These are phyloP conservation scores for Naganishia onofrii DNA, from an alignment of 768 basidiomycete species.

Conservation along the genomic window DNA sequence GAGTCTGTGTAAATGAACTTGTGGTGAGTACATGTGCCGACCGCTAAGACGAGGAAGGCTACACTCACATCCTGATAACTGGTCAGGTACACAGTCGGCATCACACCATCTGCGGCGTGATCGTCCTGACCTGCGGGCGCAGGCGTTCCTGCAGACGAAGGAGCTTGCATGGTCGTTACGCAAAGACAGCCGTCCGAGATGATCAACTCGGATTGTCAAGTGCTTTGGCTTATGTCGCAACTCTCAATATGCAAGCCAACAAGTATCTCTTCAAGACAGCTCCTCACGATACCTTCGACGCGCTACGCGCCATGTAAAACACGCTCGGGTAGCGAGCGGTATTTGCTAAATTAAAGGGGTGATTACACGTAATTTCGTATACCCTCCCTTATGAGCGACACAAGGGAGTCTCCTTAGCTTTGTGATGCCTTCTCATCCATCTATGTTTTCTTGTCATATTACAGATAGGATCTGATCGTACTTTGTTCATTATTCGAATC, in stretches of 20 bases:
- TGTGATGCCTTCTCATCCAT: background rate
- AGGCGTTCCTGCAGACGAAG: background rate
- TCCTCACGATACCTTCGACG: too few relatives aligned
- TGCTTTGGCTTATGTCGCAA: too few relatives aligned
- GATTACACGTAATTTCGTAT: too few relatives aligned
- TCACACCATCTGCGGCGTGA: background rate
- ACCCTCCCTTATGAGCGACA: too few relatives aligned
- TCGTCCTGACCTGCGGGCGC: conserved; percentile 1
- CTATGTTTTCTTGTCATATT: background rate
- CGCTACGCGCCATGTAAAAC: background rate
- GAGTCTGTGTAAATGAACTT: conserved; percentile 37
- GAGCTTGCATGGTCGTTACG: conserved; percentile 6
- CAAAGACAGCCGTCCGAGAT: background rate
- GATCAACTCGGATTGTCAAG: too few relatives aligned
- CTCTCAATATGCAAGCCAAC: too few relatives aligned
- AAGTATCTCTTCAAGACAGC: too few relatives aligned
- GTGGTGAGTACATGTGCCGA: background rate
- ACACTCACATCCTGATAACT: conserved; percentile 51
- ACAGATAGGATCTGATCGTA: background rate
- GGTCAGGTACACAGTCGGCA: conserved; percentile 48
- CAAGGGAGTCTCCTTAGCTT: too few relatives aligned
- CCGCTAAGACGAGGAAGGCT: background rate
- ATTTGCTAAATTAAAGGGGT: background rate
- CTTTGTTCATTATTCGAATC: background rate
- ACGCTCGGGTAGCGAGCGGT: too few relatives aligned